These are phyloP conservation scores for Rhodotorula sp. DNA, from an alignment of 1,284 basidiomycete species.

Conservation along the genomic window DNA sequence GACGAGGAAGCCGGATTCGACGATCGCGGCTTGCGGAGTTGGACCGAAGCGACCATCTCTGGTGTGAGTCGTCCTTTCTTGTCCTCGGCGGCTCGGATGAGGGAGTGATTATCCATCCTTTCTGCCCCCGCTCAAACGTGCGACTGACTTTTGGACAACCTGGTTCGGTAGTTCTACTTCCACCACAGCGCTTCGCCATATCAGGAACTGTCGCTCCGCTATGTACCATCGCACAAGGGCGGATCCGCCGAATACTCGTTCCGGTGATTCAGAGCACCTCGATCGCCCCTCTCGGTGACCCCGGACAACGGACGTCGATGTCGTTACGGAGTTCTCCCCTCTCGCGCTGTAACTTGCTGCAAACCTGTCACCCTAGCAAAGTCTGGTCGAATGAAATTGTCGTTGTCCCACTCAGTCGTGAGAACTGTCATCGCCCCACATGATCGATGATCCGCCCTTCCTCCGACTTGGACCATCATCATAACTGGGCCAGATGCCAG, in stretches of 20 bases:
- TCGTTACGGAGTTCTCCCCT: not conserved
- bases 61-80: conserved; percentile 9
- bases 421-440: too few relatives aligned
- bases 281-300: too few relatives aligned
- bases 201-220: conserved; percentile 29
- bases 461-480: not conserved
- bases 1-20: not conserved
- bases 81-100: accelerated
- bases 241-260: conserved; percentile 20
- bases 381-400: too few relatives aligned
- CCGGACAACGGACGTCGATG: not conserved
- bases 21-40: conserved; percentile 23
- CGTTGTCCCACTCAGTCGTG: too few relatives aligned
- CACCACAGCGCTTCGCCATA: conserved; percentile 18
- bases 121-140: not conserved
- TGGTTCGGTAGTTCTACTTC: conserved; percentile 12
- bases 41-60: conserved; percentile 30
- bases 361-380: too few relatives aligned
- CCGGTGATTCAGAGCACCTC: conserved; percentile 2
- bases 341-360: too few relatives aligned
- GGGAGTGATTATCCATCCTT: not conserved
- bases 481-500: not conserved
- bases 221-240: conserved; percentile 28
- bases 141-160: not conserved
- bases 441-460: too few relatives aligned